Evolutionary conservation across 2,329 filamentous ascomycete genomes (phyloP).

Genomic region (Trichoderma koningiopsis): DNA sequence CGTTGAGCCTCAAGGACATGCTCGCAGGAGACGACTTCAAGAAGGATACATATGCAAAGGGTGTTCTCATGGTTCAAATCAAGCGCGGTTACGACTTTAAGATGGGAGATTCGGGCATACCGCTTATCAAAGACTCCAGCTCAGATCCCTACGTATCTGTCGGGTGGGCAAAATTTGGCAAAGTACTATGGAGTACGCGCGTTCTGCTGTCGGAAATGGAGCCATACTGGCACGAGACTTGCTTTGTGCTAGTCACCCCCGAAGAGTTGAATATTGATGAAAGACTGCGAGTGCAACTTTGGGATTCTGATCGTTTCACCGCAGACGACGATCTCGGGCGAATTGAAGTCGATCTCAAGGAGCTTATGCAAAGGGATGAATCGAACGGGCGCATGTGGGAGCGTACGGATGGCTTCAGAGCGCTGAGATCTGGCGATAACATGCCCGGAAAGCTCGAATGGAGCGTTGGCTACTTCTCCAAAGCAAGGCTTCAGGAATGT

Average conservation of each 20-base stretch:
- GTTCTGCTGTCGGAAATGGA: slow-evolving; percentile 67
- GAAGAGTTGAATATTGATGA: slow-evolving; percentile 74
- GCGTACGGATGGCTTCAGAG: slow-evolving; percentile 65
- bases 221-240: slow-evolving; percentile 71
- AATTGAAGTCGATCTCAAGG: slow-evolving; percentile 68
- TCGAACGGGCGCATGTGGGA: slow-evolving; percentile 64
- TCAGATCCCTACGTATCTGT: slow-evolving; percentile 73
- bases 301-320: slow-evolving; percentile 73
- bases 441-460: slow-evolving; percentile 71
- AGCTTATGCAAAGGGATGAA: slow-evolving; percentile 61
- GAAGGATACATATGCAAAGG: slow-evolving; percentile 67
- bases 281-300: slow-evolving; percentile 68
- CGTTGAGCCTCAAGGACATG: slow-evolving; percentile 75
- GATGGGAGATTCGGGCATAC: slow-evolving; percentile 66
- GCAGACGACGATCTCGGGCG: slow-evolving; percentile 75
- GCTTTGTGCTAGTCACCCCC: slow-evolving; percentile 67
- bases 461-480: slow-evolving; percentile 72
- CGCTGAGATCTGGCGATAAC: slow-evolving; percentile 64
- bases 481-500: slow-evolving; percentile 62
- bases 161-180: slow-evolving; percentile 76
- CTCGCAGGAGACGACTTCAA: slow-evolving; percentile 77
- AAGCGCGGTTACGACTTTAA: slow-evolving; percentile 71
- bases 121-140: slow-evolving; percentile 59
- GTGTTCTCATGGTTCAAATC: slow-evolving; percentile 67
- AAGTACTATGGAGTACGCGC: slow-evolving; percentile 62